Evolutionary conservation across 176 grass and related monocot species (phyloP).

Genomic region (Bonia amplexicaulis): DNA sequence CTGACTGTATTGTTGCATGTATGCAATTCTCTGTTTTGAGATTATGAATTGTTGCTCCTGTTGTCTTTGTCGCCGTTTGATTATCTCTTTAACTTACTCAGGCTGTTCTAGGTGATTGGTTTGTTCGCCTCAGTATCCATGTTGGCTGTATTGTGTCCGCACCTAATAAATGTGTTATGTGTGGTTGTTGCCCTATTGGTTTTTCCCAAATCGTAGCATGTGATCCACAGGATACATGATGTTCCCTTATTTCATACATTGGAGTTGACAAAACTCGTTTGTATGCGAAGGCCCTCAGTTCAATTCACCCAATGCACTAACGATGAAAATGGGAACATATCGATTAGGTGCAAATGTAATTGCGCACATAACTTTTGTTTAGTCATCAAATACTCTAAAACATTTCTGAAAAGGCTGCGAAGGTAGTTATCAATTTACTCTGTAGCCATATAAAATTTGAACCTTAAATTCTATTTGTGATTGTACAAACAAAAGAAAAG

Average conservation of each 20-base stretch:
- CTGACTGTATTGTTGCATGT: not conserved
- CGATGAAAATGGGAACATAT: not conserved
- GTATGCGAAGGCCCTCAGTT: not conserved
- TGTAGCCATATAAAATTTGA: not conserved
- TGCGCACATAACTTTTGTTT: not conserved
- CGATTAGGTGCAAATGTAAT: not conserved
- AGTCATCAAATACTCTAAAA: not conserved
- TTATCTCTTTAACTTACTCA: not conserved
- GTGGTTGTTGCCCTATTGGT: not conserved
- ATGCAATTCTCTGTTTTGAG: conserved; percentile 6
- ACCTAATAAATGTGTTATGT: not conserved
- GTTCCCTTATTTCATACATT: not conserved
- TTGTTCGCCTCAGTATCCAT: not conserved
- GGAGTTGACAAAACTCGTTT: not conserved
- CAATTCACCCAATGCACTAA: not conserved
- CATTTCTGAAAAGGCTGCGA: not conserved
- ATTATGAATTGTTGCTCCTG: conserved; percentile 5
- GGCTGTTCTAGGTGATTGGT: not conserved
- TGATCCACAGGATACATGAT: not conserved
- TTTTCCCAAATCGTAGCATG: not conserved
- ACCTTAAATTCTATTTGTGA: not conserved
- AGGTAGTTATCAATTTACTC: not conserved
- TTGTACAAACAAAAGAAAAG: not conserved
- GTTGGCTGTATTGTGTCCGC: not conserved
- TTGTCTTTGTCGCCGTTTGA: not conserved